Evolutionary conservation across 148 eudicot genomes (phyloP), one percentile per base, ranked within the genome.

Genomic region (Nyssa sinensis): DNA sequence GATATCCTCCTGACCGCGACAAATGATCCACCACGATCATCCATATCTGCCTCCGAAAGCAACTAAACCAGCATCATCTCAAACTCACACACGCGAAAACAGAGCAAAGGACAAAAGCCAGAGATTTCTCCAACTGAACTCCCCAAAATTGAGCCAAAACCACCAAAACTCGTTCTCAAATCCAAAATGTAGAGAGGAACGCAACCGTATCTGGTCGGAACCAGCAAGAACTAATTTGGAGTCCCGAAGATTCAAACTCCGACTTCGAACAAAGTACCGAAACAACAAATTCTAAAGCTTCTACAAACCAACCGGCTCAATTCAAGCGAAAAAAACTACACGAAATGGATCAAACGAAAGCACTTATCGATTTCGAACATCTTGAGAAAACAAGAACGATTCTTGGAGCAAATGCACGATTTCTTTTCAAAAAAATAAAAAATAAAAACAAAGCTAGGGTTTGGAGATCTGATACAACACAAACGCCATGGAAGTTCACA

Each of bases 1-100:
- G 97, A 89, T 76, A 90, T 85, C 81, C 97, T 84, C 75, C 97
- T 81, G 16, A 95, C 98, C 14, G 98, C 98, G 14, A 95, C 98
- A 34, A 95, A 95, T 25, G 98, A 95, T 74, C 89, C 93, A 73
- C 96, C 93, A 59, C 96, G 88, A 71, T 90, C 98, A 31, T 88
- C 96, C 98, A 92, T 95, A 75, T 67, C 73, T 34, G 61, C 61
- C 73, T 69, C 29, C 57, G 19, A 39, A 63, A 44, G 14, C 24
- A 70, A 65, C 65, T 28, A 79, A 67, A 60, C 63, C 62, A 39
- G 65, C 75, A 71, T 55, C 24, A 55, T 19, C 2, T 19, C 59
- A n/a, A 35, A 23, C 65, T 62, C 55, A 67, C 44, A 32, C 66
- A 51, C 55, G 6, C 34, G 31, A 24, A 73, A 30, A 39, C 30